Evolutionary conservation across 169 alveolate genomes (phyloP).

Genomic region (Eimeria maxima): DNA sequence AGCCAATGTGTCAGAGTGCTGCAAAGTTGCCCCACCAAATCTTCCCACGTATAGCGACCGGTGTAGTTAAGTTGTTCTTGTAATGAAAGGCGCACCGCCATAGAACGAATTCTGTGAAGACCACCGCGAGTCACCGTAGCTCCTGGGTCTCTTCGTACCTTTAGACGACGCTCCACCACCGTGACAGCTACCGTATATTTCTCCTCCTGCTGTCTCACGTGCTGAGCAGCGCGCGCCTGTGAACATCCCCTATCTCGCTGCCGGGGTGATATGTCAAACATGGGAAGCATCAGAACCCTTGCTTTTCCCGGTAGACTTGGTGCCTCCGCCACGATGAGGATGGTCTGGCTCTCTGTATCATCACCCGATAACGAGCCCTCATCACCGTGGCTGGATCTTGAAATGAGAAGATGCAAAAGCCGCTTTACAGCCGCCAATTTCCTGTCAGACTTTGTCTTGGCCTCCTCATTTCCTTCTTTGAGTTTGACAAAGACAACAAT

Average conservation of each 20-base stretch:
- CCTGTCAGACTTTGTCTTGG: not conserved
- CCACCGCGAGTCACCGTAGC: not conserved
- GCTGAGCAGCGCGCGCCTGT: not conserved
- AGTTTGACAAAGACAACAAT: slow-evolving; percentile 16
- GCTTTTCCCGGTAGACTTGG: slow-evolving; percentile 31
- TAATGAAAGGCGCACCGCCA: slow-evolving; percentile 37
- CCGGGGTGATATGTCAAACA: slow-evolving; percentile 31
- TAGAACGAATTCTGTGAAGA: not conserved
- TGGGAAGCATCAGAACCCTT: slow-evolving; percentile 59
- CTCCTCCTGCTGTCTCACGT: not conserved
- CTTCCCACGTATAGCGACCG: not conserved
- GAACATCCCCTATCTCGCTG: not conserved
- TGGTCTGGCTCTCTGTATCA: not conserved
- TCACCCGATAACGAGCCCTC: not conserved
- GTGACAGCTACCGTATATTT: slow-evolving; percentile 8
- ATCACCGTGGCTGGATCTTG: not conserved
- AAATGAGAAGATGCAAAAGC: slow-evolving; percentile 1
- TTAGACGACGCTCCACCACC: not conserved
- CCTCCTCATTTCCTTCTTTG: not conserved
- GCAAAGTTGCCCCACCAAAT: slow-evolving; percentile 5
- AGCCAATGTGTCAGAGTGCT: slow-evolving; percentile 15
- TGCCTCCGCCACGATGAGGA: slow-evolving; percentile 45
- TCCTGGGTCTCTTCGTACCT: not conserved
- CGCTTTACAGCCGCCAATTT: slow-evolving; percentile 34
- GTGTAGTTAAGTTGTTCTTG: not conserved